Conservation (phyloP, 2,329 filamentous ascomycete species). For the Calonectria crousiana region DNA sequence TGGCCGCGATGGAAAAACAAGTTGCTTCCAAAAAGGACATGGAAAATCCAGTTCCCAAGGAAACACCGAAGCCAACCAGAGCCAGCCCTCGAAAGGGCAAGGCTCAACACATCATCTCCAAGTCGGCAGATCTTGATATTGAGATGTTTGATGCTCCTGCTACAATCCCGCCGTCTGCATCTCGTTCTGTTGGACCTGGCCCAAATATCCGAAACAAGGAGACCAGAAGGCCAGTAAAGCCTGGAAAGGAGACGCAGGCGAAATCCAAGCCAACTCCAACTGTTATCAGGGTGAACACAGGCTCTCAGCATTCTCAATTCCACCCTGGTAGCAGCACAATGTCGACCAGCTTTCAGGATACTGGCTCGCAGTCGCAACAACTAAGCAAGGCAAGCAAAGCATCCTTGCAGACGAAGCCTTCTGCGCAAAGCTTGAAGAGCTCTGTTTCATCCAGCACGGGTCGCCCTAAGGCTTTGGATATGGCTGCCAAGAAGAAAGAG, state of each 20-base stretch:
- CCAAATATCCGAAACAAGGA: constrained; percentile 64
- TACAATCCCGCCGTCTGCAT: constrained; percentile 68
- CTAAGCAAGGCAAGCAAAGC: constrained; percentile 76
- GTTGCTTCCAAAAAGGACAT: constrained; percentile 66
- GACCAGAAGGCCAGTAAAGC: constrained; percentile 71
- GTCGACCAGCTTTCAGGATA: constrained; percentile 68
- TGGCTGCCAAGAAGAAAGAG: constrained; percentile 85
- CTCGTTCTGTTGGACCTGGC: constrained; percentile 62
- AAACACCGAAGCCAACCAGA: constrained; percentile 58
- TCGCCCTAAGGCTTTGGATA: constrained; percentile 78
- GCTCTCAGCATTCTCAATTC: constrained; percentile 71
- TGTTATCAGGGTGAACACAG: constrained; percentile 78
- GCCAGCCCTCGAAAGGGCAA: constrained; percentile 66
- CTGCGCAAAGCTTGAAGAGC: constrained; percentile 70
- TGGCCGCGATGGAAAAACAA: constrained; percentile 66
- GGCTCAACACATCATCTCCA: constrained; percentile 47
- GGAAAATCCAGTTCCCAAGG: constrained; percentile 55
- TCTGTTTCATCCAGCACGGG: constrained; percentile 64
- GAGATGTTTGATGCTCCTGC: constrained; percentile 70
- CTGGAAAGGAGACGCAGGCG: constrained; percentile 67
- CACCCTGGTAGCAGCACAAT: constrained; percentile 70
- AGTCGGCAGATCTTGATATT: constrained; percentile 54
- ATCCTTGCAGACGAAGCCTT: constrained; percentile 70
- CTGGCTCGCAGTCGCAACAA: constrained; percentile 52
- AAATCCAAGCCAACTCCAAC: constrained; percentile 77